phyloP scores from a whole-genome alignment of 495 filamentous ascomycete genomes.

The Chaetomium cochliodes region DNA sequence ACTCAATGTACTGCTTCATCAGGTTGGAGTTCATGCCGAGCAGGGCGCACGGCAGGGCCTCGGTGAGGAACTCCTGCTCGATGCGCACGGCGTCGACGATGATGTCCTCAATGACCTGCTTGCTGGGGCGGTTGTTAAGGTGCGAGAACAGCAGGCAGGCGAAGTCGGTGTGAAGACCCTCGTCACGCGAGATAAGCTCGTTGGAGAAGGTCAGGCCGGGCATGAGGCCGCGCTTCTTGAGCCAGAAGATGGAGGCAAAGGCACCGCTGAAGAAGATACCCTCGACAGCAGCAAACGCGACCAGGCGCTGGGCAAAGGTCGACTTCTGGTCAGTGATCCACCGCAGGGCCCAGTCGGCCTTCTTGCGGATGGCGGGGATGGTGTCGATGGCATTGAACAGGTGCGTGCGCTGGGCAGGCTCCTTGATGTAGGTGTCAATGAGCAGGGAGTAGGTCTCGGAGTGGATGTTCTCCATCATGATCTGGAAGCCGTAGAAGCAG shows the following conservation, averaged over 20 bases:
- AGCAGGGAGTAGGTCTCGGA: conserved; percentile 98
- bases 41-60: conserved; percentile 85
- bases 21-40: conserved; percentile 96
- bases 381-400: conserved; percentile 99
- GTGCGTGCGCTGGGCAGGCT: conserved; percentile 90
- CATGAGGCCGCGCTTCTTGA: conserved; percentile 99
- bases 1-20: conserved; percentile 99
- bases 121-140: conserved; percentile 82
- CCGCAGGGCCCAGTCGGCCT: conserved; percentile 93
- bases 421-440: conserved; percentile 99
- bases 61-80: conserved; percentile 97
- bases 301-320: conserved; percentile 91
- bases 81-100: conserved; percentile 92
- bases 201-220: conserved; percentile 98
- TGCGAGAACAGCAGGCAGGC: conserved; percentile 96
- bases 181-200: conserved; percentile 98
- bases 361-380: conserved; percentile 90
- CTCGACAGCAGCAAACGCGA: conserved; percentile 97
- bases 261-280: conserved; percentile 99
- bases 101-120: conserved; percentile 76
- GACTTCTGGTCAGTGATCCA: conserved; percentile 93
- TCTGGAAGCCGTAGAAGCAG: conserved; percentile 99
- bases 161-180: conserved; percentile 99
- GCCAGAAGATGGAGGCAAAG: conserved; percentile 99
- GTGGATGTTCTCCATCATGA: conserved; percentile 99